Conservation (phyloP, 495 filamentous ascomycete species). For the Xylaria venustula region DNA sequence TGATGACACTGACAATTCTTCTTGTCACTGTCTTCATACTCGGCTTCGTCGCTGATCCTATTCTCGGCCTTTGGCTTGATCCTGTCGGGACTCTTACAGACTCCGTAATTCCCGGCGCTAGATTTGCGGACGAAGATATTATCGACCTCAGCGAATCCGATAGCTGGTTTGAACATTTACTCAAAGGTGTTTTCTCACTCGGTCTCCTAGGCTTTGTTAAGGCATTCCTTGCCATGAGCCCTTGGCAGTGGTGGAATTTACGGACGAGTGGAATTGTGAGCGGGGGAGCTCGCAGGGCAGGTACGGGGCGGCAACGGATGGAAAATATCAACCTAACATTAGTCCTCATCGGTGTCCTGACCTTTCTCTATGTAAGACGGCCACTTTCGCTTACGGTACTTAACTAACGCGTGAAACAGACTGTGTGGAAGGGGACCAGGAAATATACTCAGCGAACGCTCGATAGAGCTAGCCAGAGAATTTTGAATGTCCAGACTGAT, state of each 20-base stretch:
- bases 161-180: constrained; percentile 75
- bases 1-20: constrained; percentile 68
- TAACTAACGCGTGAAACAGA: constrained; percentile 42
- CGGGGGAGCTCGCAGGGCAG: constrained; percentile 49
- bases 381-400: background rate
- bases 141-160: constrained; percentile 37
- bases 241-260: constrained; percentile 74
- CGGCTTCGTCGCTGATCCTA: constrained; percentile 89
- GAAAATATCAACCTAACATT: constrained; percentile 74
- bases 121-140: constrained; percentile 35
- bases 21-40: constrained; percentile 70
- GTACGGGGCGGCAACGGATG: constrained; percentile 68
- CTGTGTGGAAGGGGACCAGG: constrained; percentile 76
- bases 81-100: constrained; percentile 53
- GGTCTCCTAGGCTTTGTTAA: constrained; percentile 85
- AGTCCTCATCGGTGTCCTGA: constrained; percentile 74
- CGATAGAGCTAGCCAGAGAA: constrained; percentile 71
- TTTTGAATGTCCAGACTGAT: constrained; percentile 79
- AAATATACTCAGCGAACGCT: constrained; percentile 66
- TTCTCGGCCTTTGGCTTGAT: constrained; percentile 84
- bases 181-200: constrained; percentile 82
- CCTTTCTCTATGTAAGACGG: constrained; percentile 75
- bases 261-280: constrained; percentile 43
- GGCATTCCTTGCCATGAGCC: constrained; percentile 68
- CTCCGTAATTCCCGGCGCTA: constrained; percentile 30